Evolutionary conservation across 176 grass and related monocot genomes (phyloP).

Genomic region (Carex littledalei): DNA sequence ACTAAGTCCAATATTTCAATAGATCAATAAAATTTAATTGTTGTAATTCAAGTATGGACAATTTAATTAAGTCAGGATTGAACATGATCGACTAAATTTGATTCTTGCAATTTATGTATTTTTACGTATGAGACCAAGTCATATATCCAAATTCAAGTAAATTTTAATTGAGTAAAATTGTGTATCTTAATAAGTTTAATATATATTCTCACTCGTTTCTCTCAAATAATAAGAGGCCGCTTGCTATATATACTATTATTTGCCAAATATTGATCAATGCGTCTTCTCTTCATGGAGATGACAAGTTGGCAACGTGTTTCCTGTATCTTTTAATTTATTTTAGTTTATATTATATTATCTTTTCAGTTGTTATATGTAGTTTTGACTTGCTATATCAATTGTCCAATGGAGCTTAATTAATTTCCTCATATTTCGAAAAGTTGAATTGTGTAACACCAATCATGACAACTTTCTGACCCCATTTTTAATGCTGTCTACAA

Average conservation of each 20-base stretch:
- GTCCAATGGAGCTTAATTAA: background rate
- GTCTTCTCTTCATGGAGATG: background rate
- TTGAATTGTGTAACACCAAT: background rate
- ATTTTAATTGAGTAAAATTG: too few relatives aligned
- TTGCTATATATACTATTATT: background rate
- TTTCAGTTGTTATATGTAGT: background rate
- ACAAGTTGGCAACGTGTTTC: background rate
- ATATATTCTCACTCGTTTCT: background rate
- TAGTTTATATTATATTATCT: background rate
- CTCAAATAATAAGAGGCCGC: background rate
- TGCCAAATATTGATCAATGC: background rate
- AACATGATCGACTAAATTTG: too few relatives aligned
- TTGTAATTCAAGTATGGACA: too few relatives aligned
- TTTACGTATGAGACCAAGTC: too few relatives aligned
- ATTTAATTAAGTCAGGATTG: too few relatives aligned
- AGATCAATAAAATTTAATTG: too few relatives aligned
- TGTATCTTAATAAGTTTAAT: background rate
- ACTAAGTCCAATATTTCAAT: too few relatives aligned
- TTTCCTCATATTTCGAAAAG: background rate
- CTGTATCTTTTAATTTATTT: too few relatives aligned
- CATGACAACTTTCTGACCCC: background rate
- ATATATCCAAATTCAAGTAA: too few relatives aligned
- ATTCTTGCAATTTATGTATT: too few relatives aligned
- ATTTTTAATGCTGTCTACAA: background rate
- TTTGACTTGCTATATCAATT: background rate